Percentiles rank a stretch among this genome's conserved stretches.
These are phyloP conservation scores for Sideroxylon spinosum DNA, from an alignment of 179 eudicot genomes.

Conservation along the genomic window DNA sequence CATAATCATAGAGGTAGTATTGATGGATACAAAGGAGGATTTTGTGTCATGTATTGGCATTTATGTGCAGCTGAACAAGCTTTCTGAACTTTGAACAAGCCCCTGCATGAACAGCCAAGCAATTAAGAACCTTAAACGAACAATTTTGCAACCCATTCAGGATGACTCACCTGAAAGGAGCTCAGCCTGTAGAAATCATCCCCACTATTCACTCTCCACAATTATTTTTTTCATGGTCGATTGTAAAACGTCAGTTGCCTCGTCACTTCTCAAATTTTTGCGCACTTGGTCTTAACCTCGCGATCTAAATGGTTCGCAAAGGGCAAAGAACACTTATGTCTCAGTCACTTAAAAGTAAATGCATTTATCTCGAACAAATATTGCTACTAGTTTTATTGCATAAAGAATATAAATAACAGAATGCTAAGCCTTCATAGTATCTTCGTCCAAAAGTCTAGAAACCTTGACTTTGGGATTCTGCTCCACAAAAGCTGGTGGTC, in stretches of 20 bases:
- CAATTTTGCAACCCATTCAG: neutral
- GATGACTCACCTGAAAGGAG: conserved; percentile 3
- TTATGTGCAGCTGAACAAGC: neutral
- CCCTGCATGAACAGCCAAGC: neutral
- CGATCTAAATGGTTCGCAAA: neutral
- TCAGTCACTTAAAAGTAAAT: neutral
- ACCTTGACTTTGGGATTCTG: conserved; percentile 67
- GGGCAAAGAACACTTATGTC: neutral
- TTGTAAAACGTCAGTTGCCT: neutral
- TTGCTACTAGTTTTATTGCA: conserved; percentile 2
- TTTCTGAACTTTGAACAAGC: neutral
- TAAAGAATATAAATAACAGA: neutral
- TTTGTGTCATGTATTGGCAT: neutral
- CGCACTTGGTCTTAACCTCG: neutral
- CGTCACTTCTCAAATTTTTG: neutral
- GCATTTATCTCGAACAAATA: conserved; percentile 3
- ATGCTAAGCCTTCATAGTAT: conserved; percentile 43
- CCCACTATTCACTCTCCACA: neutral
- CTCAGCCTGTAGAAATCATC: neutral
- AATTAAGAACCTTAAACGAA: neutral
- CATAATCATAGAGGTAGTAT: neutral
- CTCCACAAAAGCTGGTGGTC: conserved; percentile 67
- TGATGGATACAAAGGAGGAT: too few species aligned
- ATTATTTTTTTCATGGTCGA: neutral
- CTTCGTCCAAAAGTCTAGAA: conserved; percentile 37